Conservation (phyloP, 345 rosid genomes). For the Litchi chinensis region DNA sequence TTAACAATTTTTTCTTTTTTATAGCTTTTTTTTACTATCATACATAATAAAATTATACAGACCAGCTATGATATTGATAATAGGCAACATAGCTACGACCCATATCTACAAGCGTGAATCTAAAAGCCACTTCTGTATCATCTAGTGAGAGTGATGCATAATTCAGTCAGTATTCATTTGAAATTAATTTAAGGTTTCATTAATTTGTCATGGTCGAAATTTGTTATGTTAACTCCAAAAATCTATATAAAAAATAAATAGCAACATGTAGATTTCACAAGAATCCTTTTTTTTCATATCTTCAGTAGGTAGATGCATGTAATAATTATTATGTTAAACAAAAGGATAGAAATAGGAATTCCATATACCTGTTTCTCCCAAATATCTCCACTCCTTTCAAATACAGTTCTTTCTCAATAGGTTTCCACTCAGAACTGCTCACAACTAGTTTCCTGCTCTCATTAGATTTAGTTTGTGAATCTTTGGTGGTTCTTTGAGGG, state of each 20-base stretch:
- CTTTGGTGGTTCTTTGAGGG: conserved; percentile 30
- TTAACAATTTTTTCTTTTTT: not conserved
- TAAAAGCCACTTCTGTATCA: not conserved
- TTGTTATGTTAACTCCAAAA: not conserved
- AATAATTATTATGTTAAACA: not conserved
- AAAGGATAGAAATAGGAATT: conserved; percentile 25
- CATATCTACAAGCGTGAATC: not conserved
- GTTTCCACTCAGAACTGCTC: conserved; percentile 63
- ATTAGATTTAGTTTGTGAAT: conserved; percentile 22
- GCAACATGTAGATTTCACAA: not conserved
- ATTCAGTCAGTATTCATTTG: not conserved
- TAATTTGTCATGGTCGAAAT: not conserved
- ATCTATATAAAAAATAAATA: too few species aligned
- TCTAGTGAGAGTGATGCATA: not conserved
- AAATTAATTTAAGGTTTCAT: not conserved
- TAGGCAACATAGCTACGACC: not conserved
- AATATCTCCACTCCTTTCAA: conserved; percentile 92
- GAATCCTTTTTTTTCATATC: not conserved
- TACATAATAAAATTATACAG: not conserved
- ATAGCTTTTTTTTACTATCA: too few species aligned
- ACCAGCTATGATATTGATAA: not conserved
- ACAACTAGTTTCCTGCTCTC: conserved; percentile 37
- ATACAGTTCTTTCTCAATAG: conserved; percentile 88
- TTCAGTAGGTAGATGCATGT: conserved; percentile 15
- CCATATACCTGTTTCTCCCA: conserved; percentile 89